Evolutionary conservation across 176 grass and related monocot species (phyloP).

Genomic region (Pontederia crassipes): DNA sequence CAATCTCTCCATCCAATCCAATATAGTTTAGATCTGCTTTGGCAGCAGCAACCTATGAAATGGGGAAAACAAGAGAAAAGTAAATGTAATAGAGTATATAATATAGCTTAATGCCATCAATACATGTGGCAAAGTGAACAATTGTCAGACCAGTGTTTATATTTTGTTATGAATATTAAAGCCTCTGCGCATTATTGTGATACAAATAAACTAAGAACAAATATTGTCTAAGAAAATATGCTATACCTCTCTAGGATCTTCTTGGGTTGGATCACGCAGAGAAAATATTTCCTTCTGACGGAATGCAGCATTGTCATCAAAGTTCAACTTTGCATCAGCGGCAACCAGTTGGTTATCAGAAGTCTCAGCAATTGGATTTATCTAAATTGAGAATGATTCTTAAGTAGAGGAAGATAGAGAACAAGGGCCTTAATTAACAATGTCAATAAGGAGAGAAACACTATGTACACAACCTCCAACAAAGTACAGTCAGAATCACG

Average conservation of each 20-base stretch:
- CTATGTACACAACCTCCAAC: conserved; percentile 46
- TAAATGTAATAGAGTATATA: conserved; percentile 1
- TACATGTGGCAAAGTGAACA: not conserved
- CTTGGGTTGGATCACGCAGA: conserved; percentile 84
- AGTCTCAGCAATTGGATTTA: conserved; percentile 95
- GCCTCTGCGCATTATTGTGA: no score
- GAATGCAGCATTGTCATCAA: conserved; percentile 96
- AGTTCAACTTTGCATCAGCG: conserved; percentile 99
- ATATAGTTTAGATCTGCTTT: conserved; percentile 73
- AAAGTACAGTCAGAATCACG: conserved; percentile 75
- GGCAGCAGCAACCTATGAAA: conserved; percentile 30
- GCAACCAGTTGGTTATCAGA: conserved; percentile 81
- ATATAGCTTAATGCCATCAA: no score
- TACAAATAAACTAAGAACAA: no score
- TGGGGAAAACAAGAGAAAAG: conserved; percentile 15
- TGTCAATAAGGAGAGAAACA: not conserved
- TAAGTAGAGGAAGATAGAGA: not conserved
- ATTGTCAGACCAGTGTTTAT: not conserved
- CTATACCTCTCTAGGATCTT: conserved; percentile 88
- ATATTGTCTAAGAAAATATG: not conserved
- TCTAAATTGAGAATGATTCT: conserved; percentile 40
- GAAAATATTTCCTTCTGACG: conserved; percentile 94
- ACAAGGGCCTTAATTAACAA: not conserved
- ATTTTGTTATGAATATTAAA: not conserved
- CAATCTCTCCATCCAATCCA: conserved; percentile 97